phyloP scores from a whole-genome alignment of 495 filamentous ascomycete genomes.

The Rhypophila decipiens region DNA sequence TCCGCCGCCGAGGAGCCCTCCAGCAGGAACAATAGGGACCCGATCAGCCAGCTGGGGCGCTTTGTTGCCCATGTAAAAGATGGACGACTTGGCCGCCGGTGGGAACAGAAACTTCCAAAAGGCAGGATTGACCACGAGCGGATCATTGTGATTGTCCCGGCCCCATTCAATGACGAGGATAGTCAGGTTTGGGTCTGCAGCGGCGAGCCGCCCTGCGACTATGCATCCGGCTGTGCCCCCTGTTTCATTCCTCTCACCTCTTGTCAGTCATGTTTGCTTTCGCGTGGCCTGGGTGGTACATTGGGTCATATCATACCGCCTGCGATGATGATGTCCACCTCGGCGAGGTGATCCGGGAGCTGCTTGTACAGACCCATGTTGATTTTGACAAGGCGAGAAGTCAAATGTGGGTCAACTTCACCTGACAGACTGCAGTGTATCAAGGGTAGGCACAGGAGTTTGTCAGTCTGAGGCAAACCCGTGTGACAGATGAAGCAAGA shows the following conservation, averaged over 20 bases:
- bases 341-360: slow-evolving; percentile 19
- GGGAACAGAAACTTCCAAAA: slow-evolving; percentile 26
- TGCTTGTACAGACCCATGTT: slow-evolving; percentile 31
- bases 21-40: slow-evolving; percentile 44
- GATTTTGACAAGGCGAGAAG: too few relatives aligned
- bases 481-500: too few relatives aligned
- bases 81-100: slow-evolving; percentile 26
- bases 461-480: too few relatives aligned
- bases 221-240: slow-evolving; percentile 46
- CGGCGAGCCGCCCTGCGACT: slow-evolving; percentile 41
- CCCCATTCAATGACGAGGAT: slow-evolving; percentile 48
- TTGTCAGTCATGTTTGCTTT: not conserved
- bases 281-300: not conserved
- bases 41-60: slow-evolving; percentile 39
- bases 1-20: slow-evolving; percentile 53
- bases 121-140: slow-evolving; percentile 37
- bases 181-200: slow-evolving; percentile 42
- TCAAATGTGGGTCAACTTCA: too few relatives aligned
- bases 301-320: slow-evolving; percentile 19
- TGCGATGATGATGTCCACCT: slow-evolving; percentile 36
- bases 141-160: slow-evolving; percentile 39
- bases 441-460: too few relatives aligned
- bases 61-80: slow-evolving; percentile 29
- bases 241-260: too few relatives aligned
- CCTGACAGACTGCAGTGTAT: too few relatives aligned